Percentiles rank a stretch among this genome's conserved stretches.
Conservation (phyloP, 2,329 filamentous ascomycete genomes). For the Alternaria triticimaculans region DNA sequence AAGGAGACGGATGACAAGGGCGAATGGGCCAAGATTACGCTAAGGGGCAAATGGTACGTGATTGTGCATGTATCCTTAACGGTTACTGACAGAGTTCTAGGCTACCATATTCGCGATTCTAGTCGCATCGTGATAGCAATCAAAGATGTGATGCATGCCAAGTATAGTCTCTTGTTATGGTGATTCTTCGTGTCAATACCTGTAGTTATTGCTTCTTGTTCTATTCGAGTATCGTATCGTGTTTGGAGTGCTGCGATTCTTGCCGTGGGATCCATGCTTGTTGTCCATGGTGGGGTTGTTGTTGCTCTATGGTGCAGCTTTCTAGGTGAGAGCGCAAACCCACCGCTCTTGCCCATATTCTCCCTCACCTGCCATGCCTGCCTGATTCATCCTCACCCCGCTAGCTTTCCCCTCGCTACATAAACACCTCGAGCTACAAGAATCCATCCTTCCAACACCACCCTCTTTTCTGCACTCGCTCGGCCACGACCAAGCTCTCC, state of each 20-base stretch:
- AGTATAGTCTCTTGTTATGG: neutral
- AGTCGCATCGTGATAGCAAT: neutral
- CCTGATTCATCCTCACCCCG: neutral
- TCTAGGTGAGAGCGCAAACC: neutral
- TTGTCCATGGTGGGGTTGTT: neutral
- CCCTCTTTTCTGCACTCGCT: neutral
- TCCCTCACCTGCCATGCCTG: slow-evolving; percentile 7
- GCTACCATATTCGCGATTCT: slow-evolving; percentile 59
- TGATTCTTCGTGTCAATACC: neutral
- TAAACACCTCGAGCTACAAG: neutral
- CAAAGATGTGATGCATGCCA: neutral
- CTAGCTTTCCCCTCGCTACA: neutral
- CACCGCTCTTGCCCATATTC: neutral
- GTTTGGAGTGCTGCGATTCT: neutral
- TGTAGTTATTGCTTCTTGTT: neutral
- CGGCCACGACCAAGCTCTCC: neutral
- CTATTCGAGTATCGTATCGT: neutral
- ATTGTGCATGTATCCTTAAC: neutral
- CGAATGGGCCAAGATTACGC: slow-evolving; percentile 83
- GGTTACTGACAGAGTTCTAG: slow-evolving; percentile 38
- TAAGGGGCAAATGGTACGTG: slow-evolving; percentile 80
- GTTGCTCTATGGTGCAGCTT: neutral
- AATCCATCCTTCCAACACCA: neutral
- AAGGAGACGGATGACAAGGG: slow-evolving; percentile 90
- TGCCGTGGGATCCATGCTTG: neutral